Evolutionary conservation across 2,329 filamentous ascomycete genomes (phyloP).

Genomic region (Cladophialophora bantiana): DNA sequence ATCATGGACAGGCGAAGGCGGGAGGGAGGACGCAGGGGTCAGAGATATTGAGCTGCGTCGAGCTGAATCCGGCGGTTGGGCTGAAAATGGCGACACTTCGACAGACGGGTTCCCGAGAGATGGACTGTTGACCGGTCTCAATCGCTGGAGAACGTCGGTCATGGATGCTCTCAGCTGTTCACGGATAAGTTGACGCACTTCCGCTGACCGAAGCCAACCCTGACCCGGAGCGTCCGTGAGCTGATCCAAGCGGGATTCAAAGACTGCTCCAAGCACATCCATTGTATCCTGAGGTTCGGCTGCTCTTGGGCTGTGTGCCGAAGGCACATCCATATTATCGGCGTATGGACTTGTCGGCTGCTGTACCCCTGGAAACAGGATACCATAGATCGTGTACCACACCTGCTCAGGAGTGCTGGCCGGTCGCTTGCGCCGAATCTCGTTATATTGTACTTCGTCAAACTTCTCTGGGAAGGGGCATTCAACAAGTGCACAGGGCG

Average conservation of each 20-base stretch:
- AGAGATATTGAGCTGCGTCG: conserved; percentile 29
- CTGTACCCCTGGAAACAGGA: conserved; percentile 37
- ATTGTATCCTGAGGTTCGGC: conserved; percentile 26
- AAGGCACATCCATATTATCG: conserved; percentile 25
- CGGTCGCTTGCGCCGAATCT: conserved; percentile 38
- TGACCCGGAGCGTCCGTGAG: conserved; percentile 23
- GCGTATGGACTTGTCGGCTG: conserved; percentile 37
- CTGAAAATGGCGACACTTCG: conserved; percentile 26
- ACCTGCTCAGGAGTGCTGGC: conserved; percentile 35
- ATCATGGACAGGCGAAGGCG: conserved; percentile 28
- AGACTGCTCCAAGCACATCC: conserved; percentile 26
- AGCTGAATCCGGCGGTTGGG: conserved; percentile 18
- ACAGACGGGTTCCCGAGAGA: conserved; percentile 21
- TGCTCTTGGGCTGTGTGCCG: conserved; percentile 14
- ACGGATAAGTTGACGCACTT: conserved; percentile 29
- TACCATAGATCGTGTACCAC: conserved; percentile 38
- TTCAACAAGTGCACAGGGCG: conserved; percentile 29
- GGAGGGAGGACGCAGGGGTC: conserved; percentile 26
- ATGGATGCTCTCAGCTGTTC: conserved; percentile 32
- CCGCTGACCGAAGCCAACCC: conserved; percentile 28
- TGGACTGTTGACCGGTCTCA: conserved; percentile 23
- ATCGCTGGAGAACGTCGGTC: conserved; percentile 27
- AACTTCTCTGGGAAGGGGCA: conserved; percentile 40
- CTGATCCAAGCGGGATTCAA: conserved; percentile 36
- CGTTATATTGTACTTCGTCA: conserved; percentile 33